phyloP scores from a whole-genome alignment of 2,329 filamentous ascomycete species.

The Aspergillus chevalieri region DNA sequence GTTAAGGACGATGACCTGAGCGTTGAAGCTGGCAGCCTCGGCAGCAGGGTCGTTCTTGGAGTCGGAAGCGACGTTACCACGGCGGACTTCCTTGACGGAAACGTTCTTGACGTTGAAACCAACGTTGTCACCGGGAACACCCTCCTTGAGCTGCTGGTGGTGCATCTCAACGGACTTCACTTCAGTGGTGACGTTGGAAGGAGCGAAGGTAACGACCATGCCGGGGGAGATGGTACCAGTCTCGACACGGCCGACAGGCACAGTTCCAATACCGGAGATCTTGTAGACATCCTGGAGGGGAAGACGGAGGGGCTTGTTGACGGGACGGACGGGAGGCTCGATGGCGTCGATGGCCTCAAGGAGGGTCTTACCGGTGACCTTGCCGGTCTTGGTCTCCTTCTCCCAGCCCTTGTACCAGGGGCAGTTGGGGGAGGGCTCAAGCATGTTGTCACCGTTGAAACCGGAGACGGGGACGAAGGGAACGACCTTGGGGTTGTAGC shows the following conservation, averaged over 20 bases:
- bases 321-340: constrained; percentile 83
- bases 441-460: constrained; percentile 99
- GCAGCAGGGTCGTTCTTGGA: constrained; percentile 98
- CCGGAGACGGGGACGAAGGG: constrained; percentile 99
- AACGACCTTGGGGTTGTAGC: constrained; percentile 99
- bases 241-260: constrained; percentile 99
- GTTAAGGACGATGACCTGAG: constrained; percentile 99
- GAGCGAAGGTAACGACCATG: constrained; percentile 92
- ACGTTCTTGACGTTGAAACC: constrained; percentile 99
- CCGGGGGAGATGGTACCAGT: constrained; percentile 87
- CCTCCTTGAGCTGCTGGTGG: constrained; percentile 96
- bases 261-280: constrained; percentile 99
- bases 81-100: constrained; percentile 99
- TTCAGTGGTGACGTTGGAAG: constrained; percentile 99
- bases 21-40: constrained; percentile 90
- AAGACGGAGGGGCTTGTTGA: constrained; percentile 99
- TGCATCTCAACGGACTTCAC: constrained; percentile 99
- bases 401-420: constrained; percentile 99
- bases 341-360: constrained; percentile 98
- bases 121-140: constrained; percentile 99
- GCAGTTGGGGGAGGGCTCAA: constrained; percentile 80
- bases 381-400: constrained; percentile 90
- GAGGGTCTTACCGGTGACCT: constrained; percentile 90
- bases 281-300: constrained; percentile 99
- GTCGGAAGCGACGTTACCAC: constrained; percentile 99